Conservation (phyloP, 2,329 filamentous ascomycete genomes). For the Aspergillus caelatus region DNA sequence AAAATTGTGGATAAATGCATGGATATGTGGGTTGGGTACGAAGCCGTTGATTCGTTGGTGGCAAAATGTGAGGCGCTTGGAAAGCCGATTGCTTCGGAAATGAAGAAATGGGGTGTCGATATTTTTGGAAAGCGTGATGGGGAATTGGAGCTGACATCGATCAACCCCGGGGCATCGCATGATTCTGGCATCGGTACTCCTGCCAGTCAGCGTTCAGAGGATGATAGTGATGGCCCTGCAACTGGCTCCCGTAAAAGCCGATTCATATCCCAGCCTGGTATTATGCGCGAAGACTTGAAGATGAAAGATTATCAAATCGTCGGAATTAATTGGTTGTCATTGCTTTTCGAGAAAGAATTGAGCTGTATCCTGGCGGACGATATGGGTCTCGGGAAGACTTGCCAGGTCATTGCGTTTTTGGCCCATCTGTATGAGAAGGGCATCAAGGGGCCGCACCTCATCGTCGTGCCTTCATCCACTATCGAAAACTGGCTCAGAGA, state of each 20-base stretch:
- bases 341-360: slow-evolving; percentile 77
- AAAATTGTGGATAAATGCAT: slow-evolving; percentile 67
- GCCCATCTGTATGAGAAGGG: slow-evolving; percentile 75
- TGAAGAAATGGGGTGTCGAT: slow-evolving; percentile 70
- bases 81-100: slow-evolving; percentile 64
- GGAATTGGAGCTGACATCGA: slow-evolving; percentile 62
- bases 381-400: slow-evolving; percentile 95
- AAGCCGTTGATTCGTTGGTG: slow-evolving; percentile 82
- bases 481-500: slow-evolving; percentile 95
- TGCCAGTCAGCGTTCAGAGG: slow-evolving; percentile 47
- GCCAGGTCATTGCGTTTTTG: slow-evolving; percentile 90
- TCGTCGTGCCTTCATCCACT: slow-evolving; percentile 91
- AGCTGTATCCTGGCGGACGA: slow-evolving; percentile 95
- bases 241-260: slow-evolving; percentile 40
- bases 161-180: slow-evolving; percentile 52
- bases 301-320: slow-evolving; percentile 95
- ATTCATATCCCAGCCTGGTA: slow-evolving; percentile 68
- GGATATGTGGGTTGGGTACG: slow-evolving; percentile 77
- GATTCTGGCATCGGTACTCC: slow-evolving; percentile 72
- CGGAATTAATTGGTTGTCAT: slow-evolving; percentile 89
- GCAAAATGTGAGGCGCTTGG: slow-evolving; percentile 73
- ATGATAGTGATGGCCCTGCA: slow-evolving; percentile 49
- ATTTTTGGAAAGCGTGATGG: slow-evolving; percentile 64
- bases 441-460: slow-evolving; percentile 72
- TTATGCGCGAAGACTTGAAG: slow-evolving; percentile 74